Base-by-base conservation (phyloP, 139 green algal genomes). In the Coelastrella sp. region DNA sequence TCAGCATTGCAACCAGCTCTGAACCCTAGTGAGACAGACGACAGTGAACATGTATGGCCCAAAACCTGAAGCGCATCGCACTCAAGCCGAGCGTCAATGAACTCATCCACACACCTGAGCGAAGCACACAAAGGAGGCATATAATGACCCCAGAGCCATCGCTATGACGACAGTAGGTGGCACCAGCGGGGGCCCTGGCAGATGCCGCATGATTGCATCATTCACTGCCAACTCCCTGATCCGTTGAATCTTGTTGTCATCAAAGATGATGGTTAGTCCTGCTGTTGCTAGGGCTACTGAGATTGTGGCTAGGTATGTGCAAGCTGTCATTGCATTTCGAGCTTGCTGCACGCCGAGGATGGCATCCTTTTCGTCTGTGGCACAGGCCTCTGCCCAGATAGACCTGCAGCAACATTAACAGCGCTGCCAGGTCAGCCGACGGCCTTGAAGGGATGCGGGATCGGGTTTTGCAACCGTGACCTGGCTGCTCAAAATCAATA, bases 251-350 rank as follows among this genome's bases (percentile, higher is more conserved):
- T 75, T 91, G 54, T 5, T 54, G 4, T 78, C 54, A n/a, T 91
- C 87, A 59, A 91, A 86, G 6, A 91, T 78, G 65, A 91, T 73
- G 8, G 87, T 91, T n/a, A 91, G 78, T n/a, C 87, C 87, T 7
- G 87, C 87, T 54, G 87, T 91, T 3, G 87, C 87, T 5, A 91
- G 78, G 8, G 71, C 65, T 13, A 79, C 78, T 16, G 23, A 80
- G 66, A 91, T 84, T 5, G 87, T 91, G 3, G 87, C 87, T 23
- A 91, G 78, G 66, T 91, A 91, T n/a, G 87, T 91, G 61, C 76
- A 91, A 14, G 77, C 64, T 71, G 87, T 91, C 87, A 91, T 91
- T 4, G 87, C 87, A 82, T 91, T 91, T 17, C 87, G 87, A 22
- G 87, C 87, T 13, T 91, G 87, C 87, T 90, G 86, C 61, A 88